Percentiles rank a stretch among this genome's conserved stretches.
These are phyloP conservation scores for Meyerozyma smithsonii DNA, from an alignment of 1,139 yeast genomes.

Conservation along the genomic window DNA sequence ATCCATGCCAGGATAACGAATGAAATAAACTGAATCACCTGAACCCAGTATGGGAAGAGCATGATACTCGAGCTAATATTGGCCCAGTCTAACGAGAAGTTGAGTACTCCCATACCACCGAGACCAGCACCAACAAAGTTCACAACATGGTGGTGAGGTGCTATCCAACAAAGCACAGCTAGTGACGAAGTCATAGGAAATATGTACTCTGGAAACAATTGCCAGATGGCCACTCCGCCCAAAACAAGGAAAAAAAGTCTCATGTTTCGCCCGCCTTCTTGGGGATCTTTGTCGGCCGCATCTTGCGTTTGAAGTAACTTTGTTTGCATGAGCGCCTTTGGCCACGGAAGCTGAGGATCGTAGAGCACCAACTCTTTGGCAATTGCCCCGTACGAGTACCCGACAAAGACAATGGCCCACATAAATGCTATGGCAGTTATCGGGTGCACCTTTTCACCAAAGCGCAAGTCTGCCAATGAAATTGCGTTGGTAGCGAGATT, in stretches of 20 bases:
- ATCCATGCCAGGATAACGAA: slow-evolving; percentile 39
- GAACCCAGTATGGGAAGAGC: slow-evolving; percentile 45
- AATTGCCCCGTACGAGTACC: slow-evolving; percentile 44
- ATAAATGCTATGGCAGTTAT: slow-evolving; percentile 33
- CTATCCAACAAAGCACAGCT: slow-evolving; percentile 41
- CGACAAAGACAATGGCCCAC: slow-evolving; percentile 45
- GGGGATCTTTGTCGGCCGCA: slow-evolving; percentile 15
- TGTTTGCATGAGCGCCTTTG: slow-evolving; percentile 45
- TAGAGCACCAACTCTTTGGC: slow-evolving; percentile 37
- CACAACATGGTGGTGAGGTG: slow-evolving; percentile 30
- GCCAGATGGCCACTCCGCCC: slow-evolving; percentile 23
- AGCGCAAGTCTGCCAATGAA: slow-evolving; percentile 38
- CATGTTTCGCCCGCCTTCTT: slow-evolving; percentile 25
- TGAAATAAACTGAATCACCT: slow-evolving; percentile 37
- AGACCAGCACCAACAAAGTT: slow-evolving; percentile 43
- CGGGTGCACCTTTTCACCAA: slow-evolving; percentile 26
- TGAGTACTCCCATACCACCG: slow-evolving; percentile 42
- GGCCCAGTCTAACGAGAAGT: slow-evolving; percentile 43
- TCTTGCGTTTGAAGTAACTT: slow-evolving; percentile 34
- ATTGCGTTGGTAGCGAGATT: slow-evolving; percentile 39
- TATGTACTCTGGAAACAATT: slow-evolving; percentile 37
- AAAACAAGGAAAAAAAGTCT: slow-evolving; percentile 26
- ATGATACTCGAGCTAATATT: slow-evolving; percentile 40
- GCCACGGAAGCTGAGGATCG: slow-evolving; percentile 43
- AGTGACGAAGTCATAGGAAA: slow-evolving; percentile 40